Conservation (phyloP, 2,329 filamentous ascomycete genomes). For the Pseudogymnoascus verrucosus region DNA sequence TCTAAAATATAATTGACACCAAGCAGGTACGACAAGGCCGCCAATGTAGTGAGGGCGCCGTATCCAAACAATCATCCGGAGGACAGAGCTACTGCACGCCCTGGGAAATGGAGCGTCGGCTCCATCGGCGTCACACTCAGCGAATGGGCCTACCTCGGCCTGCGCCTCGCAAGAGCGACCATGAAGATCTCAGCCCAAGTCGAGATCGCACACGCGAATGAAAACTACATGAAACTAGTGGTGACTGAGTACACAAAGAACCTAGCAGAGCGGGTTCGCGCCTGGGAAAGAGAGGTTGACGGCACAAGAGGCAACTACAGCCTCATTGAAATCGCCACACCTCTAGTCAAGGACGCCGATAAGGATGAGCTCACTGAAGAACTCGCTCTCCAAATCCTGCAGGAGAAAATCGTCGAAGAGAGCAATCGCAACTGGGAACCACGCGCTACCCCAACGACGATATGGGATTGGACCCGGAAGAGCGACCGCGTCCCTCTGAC, state of each 20-base stretch:
- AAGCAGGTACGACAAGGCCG: background rate
- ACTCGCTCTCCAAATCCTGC: background rate
- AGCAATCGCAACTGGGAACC: background rate
- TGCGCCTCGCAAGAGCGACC: background rate
- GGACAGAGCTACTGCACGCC: background rate
- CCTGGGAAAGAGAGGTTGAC: background rate
- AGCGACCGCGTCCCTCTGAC: background rate
- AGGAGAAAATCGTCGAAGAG: background rate
- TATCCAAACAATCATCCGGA: background rate
- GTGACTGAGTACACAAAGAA: background rate
- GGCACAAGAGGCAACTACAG: background rate
- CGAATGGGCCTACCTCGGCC: background rate
- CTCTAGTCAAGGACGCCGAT: background rate
- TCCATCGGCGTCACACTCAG: background rate
- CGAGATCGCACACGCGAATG: background rate
- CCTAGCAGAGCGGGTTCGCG: background rate
- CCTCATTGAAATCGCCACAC: background rate
- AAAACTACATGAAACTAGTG: background rate
- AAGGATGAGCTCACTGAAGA: background rate
- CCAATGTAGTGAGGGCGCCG: background rate
- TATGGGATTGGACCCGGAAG: background rate
- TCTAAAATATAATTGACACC: background rate
- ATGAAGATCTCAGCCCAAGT: background rate
- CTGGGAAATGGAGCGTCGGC: background rate
- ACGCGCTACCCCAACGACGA: background rate